A percentile compares a stretch with the other conserved stretches of the same genome.
Conservation (phyloP, 306 rosid species). For the Quillaja saponaria region DNA sequence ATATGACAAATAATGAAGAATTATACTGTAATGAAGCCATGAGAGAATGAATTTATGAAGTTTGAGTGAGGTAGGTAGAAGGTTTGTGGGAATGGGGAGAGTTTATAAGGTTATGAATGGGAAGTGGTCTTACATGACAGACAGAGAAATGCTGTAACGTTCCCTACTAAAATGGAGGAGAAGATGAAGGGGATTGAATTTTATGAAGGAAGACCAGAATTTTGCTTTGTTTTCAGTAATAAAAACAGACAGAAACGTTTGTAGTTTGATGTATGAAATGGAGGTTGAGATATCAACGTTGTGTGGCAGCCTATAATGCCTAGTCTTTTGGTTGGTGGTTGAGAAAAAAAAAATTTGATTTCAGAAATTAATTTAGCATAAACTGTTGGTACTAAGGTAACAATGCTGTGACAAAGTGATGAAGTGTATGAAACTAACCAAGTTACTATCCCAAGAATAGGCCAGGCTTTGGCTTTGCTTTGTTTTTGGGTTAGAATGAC, state of each 20-base stretch:
- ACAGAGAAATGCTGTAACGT: conserved; percentile 24
- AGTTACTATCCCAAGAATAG: conserved; percentile 12
- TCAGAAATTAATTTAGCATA: background rate
- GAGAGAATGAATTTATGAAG: conserved; percentile 1
- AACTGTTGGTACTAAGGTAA: conserved; percentile 19
- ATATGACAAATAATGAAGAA: conserved; percentile 19
- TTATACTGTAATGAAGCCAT: conserved; percentile 31
- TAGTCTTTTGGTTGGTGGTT: conserved; percentile 34
- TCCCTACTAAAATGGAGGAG: conserved; percentile 36
- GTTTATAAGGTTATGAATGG: background rate
- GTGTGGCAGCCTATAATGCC: conserved; percentile 35
- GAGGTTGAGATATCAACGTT: conserved; percentile 45
- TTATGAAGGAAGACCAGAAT: conserved; percentile 23
- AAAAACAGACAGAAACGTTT: conserved; percentile 12
- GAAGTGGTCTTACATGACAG: conserved; percentile 25
- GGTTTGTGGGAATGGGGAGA: conserved; percentile 14
- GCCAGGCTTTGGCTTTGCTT: conserved; percentile 3
- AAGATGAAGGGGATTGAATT: conserved; percentile 14
- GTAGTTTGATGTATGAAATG: conserved; percentile 17
- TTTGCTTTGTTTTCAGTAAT: too few species aligned
- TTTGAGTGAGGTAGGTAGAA: conserved; percentile 19
- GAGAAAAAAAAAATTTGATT: conserved; percentile 27
- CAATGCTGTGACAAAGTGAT: conserved; percentile 14
- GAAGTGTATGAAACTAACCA: background rate
- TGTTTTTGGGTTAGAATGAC: background rate